phyloP scores from a whole-genome alignment of 495 filamentous ascomycete species.

The Achaetomiella virescens region DNA sequence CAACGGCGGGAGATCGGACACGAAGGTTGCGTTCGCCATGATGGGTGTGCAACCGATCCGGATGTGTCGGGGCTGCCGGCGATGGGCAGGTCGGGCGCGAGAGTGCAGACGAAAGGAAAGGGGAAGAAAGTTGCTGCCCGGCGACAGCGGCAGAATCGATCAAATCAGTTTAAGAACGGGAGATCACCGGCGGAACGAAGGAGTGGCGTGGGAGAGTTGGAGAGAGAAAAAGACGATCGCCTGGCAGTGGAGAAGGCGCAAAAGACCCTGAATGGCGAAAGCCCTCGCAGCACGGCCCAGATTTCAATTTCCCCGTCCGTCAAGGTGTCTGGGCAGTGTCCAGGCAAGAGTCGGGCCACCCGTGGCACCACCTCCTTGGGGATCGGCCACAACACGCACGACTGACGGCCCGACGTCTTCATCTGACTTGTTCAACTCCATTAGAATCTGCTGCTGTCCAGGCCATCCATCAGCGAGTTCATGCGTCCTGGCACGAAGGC shows the following conservation, averaged over 20 bases:
- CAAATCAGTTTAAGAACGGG: neutral
- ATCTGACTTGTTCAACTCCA: no score
- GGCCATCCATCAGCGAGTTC: no score
- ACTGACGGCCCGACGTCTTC: neutral
- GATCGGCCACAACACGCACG: neutral
- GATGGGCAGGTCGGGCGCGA: conserved; percentile 10
- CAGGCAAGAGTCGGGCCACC: neutral
- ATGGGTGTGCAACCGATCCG: conserved; percentile 5
- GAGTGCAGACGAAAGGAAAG: neutral
- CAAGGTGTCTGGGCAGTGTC: neutral
- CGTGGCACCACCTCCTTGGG: neutral
- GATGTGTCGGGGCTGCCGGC: conserved; percentile 6
- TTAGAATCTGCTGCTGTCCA: no score
- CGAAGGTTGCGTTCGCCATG: conserved; percentile 42
- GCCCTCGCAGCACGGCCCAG: conserved; percentile 6
- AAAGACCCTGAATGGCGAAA: conserved; percentile 3
- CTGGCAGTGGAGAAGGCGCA: conserved; percentile 3
- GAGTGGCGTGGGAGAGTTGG: neutral
- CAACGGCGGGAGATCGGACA: conserved; percentile 62
- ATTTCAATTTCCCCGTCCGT: conserved; percentile 6
- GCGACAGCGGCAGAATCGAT: neutral
- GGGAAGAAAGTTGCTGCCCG: neutral
- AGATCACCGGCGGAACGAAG: neutral
- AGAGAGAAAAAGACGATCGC: conserved; percentile 3
- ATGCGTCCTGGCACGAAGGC: no score